These are phyloP conservation scores for Colletotrichum caudatum DNA, from an alignment of 2,329 filamentous ascomycete genomes.

Conservation along the genomic window DNA sequence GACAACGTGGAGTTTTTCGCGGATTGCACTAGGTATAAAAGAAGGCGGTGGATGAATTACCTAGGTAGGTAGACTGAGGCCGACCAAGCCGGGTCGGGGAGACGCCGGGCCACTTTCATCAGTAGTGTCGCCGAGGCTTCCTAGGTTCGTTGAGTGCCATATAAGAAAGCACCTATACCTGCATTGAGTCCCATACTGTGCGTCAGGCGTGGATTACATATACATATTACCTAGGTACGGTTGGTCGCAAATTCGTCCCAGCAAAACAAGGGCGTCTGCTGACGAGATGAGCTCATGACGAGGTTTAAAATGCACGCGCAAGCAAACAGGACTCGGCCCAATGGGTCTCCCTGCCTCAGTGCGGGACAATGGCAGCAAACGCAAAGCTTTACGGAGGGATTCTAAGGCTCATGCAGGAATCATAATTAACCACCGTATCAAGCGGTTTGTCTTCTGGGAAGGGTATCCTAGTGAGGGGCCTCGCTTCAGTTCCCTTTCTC, in stretches of 20 bases:
- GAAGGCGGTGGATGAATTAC: not conserved
- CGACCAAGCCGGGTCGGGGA: not conserved
- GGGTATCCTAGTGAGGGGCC: slow-evolving; percentile 3
- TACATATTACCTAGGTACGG: not conserved
- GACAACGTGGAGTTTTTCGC: slow-evolving; percentile 24
- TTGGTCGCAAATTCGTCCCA: slow-evolving; percentile 10
- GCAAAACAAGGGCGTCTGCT: slow-evolving; percentile 9
- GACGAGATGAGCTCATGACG: slow-evolving; percentile 23
- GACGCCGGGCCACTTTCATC: not conserved
- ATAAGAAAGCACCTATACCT: slow-evolving; percentile 7
- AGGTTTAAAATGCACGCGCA: slow-evolving; percentile 15
- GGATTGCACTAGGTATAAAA: slow-evolving; percentile 12
- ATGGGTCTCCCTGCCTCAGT: slow-evolving; percentile 13
- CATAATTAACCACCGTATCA: slow-evolving; percentile 4
- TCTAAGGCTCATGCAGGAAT: slow-evolving; percentile 14
- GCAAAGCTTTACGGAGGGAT: not conserved
- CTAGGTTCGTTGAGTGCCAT: not conserved
- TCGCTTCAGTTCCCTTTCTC: not conserved
- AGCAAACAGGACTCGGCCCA: slow-evolving; percentile 11
- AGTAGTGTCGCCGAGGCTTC: not conserved
- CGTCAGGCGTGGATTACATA: slow-evolving; percentile 2
- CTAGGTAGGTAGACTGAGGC: not conserved
- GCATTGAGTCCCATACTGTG: slow-evolving; percentile 6
- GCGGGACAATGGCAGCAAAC: slow-evolving; percentile 5
- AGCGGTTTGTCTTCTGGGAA: not conserved